Evolutionary conservation across 176 grass and related monocot genomes (phyloP).

Genomic region (Ampelocalamus luodianensis): DNA sequence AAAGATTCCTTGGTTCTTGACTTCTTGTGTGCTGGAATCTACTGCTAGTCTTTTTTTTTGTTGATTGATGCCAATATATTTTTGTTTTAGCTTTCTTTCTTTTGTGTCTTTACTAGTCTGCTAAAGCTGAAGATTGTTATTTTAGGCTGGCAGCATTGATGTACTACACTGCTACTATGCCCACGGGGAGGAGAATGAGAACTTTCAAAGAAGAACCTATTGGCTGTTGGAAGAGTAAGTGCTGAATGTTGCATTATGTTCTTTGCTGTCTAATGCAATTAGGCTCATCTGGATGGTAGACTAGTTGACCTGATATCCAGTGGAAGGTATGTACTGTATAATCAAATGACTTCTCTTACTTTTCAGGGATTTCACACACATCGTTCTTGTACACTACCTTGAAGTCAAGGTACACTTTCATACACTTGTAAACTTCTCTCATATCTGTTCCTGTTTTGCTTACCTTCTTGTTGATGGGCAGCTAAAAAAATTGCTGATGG

Average conservation of each 20-base stretch:
- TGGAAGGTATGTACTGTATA: slow-evolving; percentile 20
- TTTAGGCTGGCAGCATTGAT: slow-evolving; percentile 88
- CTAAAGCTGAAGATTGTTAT: slow-evolving; percentile 34
- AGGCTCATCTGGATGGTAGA: neutral
- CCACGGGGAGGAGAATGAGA: slow-evolving; percentile 85
- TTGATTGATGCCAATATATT: neutral
- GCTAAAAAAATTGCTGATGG: neutral
- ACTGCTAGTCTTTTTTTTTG: neutral
- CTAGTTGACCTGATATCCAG: slow-evolving; percentile 24
- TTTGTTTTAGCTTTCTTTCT: slow-evolving; percentile 26
- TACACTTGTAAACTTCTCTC: slow-evolving; percentile 12
- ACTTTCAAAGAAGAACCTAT: slow-evolving; percentile 92
- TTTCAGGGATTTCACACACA: slow-evolving; percentile 90
- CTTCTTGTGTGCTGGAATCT: neutral
- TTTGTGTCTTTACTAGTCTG: slow-evolving; percentile 25
- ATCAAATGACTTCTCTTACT: slow-evolving; percentile 39
- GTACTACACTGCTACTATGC: slow-evolving; percentile 98
- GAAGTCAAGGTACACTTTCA: slow-evolving; percentile 72
- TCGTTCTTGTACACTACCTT: slow-evolving; percentile 94
- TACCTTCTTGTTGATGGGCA: neutral
- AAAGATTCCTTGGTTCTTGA: neutral
- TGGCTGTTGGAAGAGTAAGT: slow-evolving; percentile 96
- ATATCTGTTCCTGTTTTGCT: neutral
- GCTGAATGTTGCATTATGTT: neutral
- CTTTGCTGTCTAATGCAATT: slow-evolving; percentile 34